Base-by-base conservation (phyloP, 2,329 filamentous ascomycete species). In the Verticillium alfalfae region DNA sequence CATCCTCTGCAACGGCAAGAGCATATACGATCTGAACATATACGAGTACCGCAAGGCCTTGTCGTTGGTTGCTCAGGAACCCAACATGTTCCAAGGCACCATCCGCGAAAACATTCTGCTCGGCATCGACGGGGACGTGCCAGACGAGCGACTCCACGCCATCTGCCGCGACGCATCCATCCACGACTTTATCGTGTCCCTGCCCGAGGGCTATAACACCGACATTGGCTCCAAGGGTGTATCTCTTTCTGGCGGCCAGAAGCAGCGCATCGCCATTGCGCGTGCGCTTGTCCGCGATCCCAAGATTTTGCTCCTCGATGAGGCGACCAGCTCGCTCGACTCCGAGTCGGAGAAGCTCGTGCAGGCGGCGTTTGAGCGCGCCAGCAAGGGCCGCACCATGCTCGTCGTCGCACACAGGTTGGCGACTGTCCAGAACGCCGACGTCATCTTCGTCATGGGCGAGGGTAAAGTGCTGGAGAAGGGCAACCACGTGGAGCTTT, bases 371-470 rank as follows among this genome's bases (percentile, higher is more conserved):
- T 86, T 93, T 69, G 88, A 92, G 76, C 79, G 79, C 52, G 86
- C 85, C 0, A 81, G 81, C 3, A 79, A 80, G 65, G 84, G 83
- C 2, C 76, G 83, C 8, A 87, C 91, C 2, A 91, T 90, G 64
- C 79, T 95, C 3, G 89, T 90, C 2, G 90, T 95, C 12, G 91
- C 91, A 1, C 91, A 94, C 71, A 81, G 91, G 15, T 78, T 94
- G 57, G 88, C 88, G 0, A 94, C 89, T 13, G 87, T 93, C 22
- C 90, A 91, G 72, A 89, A 93, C 67, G 89, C 90, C 1, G 88
- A 94, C 71, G 78, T 88, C n/a, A 93, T 93, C 52, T 92, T 91
- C 67, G 90, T 94, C 0, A 84, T 95, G 57, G 89, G 89, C 12
- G 82, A 87, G 63, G 86, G 88, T 31, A 82, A 78, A 66, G 75